Base-by-base conservation (phyloP, 2,329 filamentous ascomycete species). In the Aspergillus sp. region DNA sequence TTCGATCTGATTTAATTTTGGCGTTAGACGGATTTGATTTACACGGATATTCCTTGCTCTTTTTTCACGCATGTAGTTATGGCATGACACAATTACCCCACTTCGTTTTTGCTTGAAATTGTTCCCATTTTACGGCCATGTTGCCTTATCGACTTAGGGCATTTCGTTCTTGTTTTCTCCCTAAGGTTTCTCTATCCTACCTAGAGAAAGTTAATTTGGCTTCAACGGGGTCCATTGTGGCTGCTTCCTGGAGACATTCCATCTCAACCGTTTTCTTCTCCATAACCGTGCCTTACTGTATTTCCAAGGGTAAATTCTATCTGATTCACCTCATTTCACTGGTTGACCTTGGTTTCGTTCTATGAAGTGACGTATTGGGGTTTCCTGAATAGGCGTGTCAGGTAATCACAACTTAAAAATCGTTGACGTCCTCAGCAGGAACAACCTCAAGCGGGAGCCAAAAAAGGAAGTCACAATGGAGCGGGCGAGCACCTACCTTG, bases 11-110 rank as follows among this genome's bases (percentile, higher is more conserved):
- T 54, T 43, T 37, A 40, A 52, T 49, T 33, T 58, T 61, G 57
- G 55, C 57, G 52, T 56, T 54, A 51, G 49, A 59, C 39, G 55
- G 55, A 51, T 43, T 54, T 55, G 50, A 59, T 62, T 55, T 55
- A 57, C 48, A 44, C 33, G 56, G 51, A 60, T 40, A 48, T 48
- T 39, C n/a, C 19, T 41, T 57, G 44, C 52, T 45, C 17, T 50
- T 41, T 50, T 27, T 46, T 37, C 39, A 41, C n/a, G 49, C 35
- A 7, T 37, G 35, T 37, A n/a, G 45, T 43, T 27, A 44, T 52
- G 49, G 39, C 33, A 40, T 8, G 31, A 25, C 47, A 23, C 33
- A 41, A 17, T 25, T 39, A 39, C 48, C 19, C 27, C 21, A 25
- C 35, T 47, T 47, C 44, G 25, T 27, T 27, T 11, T 50, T 37